Evolutionary conservation across 2,329 filamentous ascomycete genomes (phyloP).

Genomic region (Diaporthe helianthi): DNA sequence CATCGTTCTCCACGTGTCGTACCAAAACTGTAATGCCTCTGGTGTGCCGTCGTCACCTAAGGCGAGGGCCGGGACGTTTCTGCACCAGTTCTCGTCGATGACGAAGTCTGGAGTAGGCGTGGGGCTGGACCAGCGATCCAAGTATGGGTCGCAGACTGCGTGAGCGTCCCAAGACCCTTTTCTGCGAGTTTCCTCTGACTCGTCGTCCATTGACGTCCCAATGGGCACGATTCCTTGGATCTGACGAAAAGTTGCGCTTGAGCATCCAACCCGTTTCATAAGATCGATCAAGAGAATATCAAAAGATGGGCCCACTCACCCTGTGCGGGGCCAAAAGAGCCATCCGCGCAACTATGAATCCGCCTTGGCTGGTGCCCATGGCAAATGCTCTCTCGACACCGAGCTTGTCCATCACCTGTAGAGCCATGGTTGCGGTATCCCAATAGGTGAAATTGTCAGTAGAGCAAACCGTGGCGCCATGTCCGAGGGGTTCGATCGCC

Average conservation of each 20-base stretch:
- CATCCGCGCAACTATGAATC: conserved; percentile 59
- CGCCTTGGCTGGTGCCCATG: conserved; percentile 60
- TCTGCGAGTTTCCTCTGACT: conserved; percentile 53
- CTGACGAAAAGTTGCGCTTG: conserved; percentile 38
- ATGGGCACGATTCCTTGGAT: conserved; percentile 57
- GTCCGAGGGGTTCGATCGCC: conserved; percentile 60
- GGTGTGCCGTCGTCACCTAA: conserved; percentile 49
- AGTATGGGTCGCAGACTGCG: conserved; percentile 49
- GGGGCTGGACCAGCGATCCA: conserved; percentile 49
- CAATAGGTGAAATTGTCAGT: conserved; percentile 61
- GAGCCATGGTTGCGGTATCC: conserved; percentile 60
- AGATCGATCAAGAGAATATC: too few relatives aligned
- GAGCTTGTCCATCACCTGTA: conserved; percentile 62
- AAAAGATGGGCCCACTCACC: conserved; percentile 41
- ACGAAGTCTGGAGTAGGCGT: conserved; percentile 52
- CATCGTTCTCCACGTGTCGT: conserved; percentile 50
- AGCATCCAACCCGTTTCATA: not conserved
- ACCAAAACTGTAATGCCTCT: conserved; percentile 53
- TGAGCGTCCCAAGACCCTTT: conserved; percentile 59
- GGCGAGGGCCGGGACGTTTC: conserved; percentile 52
- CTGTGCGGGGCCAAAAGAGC: conserved; percentile 56
- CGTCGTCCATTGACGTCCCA: conserved; percentile 62
- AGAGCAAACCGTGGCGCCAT: conserved; percentile 52
- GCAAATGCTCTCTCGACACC: conserved; percentile 58
- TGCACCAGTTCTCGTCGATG: conserved; percentile 54